Percentiles rank a stretch among this genome's conserved stretches.
Evolutionary conservation across 2,329 filamentous ascomycete species (phyloP).

Genomic region (Scytalidium lignicola): DNA sequence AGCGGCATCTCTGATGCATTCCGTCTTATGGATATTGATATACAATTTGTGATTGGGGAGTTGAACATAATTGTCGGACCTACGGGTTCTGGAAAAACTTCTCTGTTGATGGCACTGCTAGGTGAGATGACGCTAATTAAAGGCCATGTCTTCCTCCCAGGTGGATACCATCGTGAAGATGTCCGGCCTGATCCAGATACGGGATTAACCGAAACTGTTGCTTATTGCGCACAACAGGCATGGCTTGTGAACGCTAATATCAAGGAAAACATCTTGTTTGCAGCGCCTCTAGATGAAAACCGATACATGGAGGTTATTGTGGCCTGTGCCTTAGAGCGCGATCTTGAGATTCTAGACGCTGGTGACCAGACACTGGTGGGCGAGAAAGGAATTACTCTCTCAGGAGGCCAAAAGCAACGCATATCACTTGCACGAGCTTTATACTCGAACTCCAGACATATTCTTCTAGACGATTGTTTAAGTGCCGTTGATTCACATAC

Average conservation of each 20-base stretch:
- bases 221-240: conserved; percentile 93
- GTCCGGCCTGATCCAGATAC: conserved; percentile 77
- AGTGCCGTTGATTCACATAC: conserved; percentile 97
- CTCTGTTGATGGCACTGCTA: conserved; percentile 88
- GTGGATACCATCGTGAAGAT: conserved; percentile 80
- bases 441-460: conserved; percentile 89
- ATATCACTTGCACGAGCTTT: conserved; percentile 94
- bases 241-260: conserved; percentile 97
- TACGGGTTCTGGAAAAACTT: conserved; percentile 94
- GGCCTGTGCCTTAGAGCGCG: conserved; percentile 85
- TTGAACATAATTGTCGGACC: conserved; percentile 91
- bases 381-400: conserved; percentile 95
- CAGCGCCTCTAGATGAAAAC: conserved; percentile 71
- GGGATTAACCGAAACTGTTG: conserved; percentile 82
- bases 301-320: conserved; percentile 85
- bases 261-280: conserved; percentile 92
- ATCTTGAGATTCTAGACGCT: conserved; percentile 85
- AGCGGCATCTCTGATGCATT: conserved; percentile 67
- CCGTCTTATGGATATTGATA: conserved; percentile 74
- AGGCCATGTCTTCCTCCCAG: conserved; percentile 79
- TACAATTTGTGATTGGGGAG: conserved; percentile 79
- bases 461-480: conserved; percentile 90
- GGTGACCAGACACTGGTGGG: conserved; percentile 93
- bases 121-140: conserved; percentile 90
- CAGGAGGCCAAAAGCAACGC: conserved; percentile 94